phyloP scores from a whole-genome alignment of 2,329 filamentous ascomycete species.

The Cladophialophora exuberans region DNA sequence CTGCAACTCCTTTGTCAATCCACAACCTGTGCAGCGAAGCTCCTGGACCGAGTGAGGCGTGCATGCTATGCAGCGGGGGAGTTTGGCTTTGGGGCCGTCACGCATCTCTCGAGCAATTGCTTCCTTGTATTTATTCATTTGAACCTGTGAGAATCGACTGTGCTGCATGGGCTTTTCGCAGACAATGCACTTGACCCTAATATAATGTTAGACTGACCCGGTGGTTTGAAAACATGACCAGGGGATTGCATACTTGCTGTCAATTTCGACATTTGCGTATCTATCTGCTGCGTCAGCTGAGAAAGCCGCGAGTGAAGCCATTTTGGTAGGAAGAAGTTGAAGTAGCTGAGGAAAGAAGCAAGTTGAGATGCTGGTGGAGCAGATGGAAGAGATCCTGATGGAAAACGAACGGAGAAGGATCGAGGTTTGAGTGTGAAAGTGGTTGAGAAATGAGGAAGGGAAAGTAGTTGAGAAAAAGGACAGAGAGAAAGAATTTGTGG shows the following conservation, averaged over 20 bases:
- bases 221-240: not conserved
- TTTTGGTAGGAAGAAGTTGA: no score
- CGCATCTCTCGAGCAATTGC: constrained; percentile 9
- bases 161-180: no score
- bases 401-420: not conserved
- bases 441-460: not conserved
- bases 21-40: constrained; percentile 53
- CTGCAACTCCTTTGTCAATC: constrained; percentile 50
- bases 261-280: constrained; percentile 20
- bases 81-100: constrained; percentile 29
- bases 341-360: not conserved
- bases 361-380: not conserved
- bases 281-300: no score
- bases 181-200: constrained; percentile 52
- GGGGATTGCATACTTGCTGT: constrained; percentile 12
- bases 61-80: constrained; percentile 50
- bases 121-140: constrained; percentile 42
- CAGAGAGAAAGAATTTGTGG: not conserved
- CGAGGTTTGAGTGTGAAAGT: not conserved
- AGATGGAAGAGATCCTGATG: no score
- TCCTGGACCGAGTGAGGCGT: constrained; percentile 49
- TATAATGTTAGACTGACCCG: no score
- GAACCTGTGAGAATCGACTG: constrained; percentile 51
- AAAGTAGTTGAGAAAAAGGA: not conserved
- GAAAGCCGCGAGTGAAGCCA: no score